These are phyloP conservation scores for Rhizopus stolonifer DNA, from an alignment of 371 early-diverging fungal species.

Conservation along the genomic window DNA sequence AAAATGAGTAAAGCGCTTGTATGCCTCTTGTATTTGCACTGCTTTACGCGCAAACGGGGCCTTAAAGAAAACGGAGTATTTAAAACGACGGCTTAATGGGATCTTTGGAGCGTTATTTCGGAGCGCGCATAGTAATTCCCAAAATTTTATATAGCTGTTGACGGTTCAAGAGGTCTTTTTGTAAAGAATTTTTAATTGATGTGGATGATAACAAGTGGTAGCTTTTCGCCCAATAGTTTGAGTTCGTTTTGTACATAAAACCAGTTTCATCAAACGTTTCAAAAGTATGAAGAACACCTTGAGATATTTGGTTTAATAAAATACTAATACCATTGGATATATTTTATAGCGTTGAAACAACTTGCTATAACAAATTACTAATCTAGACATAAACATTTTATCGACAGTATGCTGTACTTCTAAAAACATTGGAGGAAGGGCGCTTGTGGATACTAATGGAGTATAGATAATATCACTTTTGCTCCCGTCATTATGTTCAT, in stretches of 20 bases:
- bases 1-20: too few species aligned
- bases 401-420: conserved; percentile 7
- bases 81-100: too few species aligned
- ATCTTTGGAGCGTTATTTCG: too few species aligned
- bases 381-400: conserved; percentile 3
- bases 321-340: conserved; percentile 7
- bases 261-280: not conserved
- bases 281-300: conserved; percentile 2
- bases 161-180: conserved; percentile 3
- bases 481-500: conserved; percentile 2
- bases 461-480: conserved; percentile 4
- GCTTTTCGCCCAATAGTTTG: conserved; percentile 1
- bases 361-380: conserved; percentile 4
- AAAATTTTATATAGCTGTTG: conserved; percentile 5
- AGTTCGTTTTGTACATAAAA: conserved; percentile 1
- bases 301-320: not conserved
- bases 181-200: conserved; percentile 2
- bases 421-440: conserved; percentile 8
- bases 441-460: not conserved
- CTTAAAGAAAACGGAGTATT: too few species aligned
- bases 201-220: conserved; percentile 4
- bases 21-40: too few species aligned
- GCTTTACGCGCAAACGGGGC: too few species aligned
- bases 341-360: not conserved
- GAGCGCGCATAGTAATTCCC: too few species aligned